These are phyloP conservation scores for Fistulifera pelliculosa DNA, from an alignment of 108 stramenopile species.

Conservation along the genomic window DNA sequence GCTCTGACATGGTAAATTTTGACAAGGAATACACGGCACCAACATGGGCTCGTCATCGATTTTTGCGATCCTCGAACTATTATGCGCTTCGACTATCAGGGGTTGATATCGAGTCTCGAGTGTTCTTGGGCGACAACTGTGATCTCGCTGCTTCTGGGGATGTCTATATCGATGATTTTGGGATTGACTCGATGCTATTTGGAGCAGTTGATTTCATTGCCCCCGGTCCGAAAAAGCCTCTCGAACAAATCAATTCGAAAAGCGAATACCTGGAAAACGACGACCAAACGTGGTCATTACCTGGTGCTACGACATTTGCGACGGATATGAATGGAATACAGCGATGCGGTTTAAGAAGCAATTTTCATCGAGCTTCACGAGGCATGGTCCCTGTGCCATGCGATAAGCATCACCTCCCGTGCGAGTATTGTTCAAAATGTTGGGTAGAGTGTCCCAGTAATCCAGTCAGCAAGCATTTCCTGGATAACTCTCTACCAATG, in stretches of 20 bases:
- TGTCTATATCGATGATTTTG: slow-evolving; percentile 32
- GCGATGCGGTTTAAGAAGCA: slow-evolving; percentile 40
- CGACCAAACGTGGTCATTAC: slow-evolving; percentile 5
- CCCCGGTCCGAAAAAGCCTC: slow-evolving; percentile 35
- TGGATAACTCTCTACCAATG: slow-evolving; percentile 51
- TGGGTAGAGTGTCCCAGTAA: not conserved
- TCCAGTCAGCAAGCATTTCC: slow-evolving; percentile 1
- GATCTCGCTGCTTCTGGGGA: slow-evolving; percentile 1
- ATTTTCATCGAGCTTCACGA: slow-evolving; percentile 54
- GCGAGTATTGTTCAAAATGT: not conserved
- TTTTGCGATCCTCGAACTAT: slow-evolving; percentile 24
- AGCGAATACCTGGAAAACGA: not conserved
- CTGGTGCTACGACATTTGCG: slow-evolving; percentile 18
- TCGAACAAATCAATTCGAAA: slow-evolving; percentile 12
- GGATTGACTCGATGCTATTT: slow-evolving; percentile 61
- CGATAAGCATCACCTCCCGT: slow-evolving; percentile 38
- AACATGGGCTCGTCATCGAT: slow-evolving; percentile 49
- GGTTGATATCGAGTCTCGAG: slow-evolving; percentile 54
- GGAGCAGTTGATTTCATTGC: slow-evolving; percentile 52
- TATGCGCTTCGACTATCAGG: slow-evolving; percentile 63
- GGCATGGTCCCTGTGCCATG: slow-evolving; percentile 31
- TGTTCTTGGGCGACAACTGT: slow-evolving; percentile 32
- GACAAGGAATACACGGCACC: not conserved
- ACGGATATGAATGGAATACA: slow-evolving; percentile 51
- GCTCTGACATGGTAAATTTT: slow-evolving; percentile 2